phyloP scores from a whole-genome alignment of 2,329 filamentous ascomycete species.

The Aspergillus unguis region DNA sequence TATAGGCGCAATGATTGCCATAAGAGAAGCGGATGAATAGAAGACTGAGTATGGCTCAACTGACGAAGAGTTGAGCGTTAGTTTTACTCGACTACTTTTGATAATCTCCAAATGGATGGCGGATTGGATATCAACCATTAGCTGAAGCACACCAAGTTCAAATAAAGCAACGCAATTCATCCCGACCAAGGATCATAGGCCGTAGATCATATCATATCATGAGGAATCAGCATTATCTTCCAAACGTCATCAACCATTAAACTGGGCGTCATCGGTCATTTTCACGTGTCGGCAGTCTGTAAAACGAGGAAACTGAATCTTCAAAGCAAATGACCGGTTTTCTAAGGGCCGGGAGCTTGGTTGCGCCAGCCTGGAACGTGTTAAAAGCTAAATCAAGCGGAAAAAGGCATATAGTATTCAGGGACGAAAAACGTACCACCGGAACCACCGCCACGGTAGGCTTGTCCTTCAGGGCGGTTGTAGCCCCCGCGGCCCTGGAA shows the following conservation, averaged over 20 bases:
- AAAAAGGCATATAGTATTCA: neutral
- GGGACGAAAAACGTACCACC: constrained; percentile 14
- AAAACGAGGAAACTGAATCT: constrained; percentile 3
- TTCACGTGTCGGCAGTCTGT: constrained; percentile 12
- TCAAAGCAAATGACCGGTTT: neutral
- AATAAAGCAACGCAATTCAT: constrained; percentile 10
- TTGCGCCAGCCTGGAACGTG: constrained; percentile 10
- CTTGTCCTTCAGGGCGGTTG: constrained; percentile 39
- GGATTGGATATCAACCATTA: constrained; percentile 16
- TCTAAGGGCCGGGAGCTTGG: constrained; percentile 1
- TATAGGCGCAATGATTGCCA: too few species aligned
- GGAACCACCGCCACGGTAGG: constrained; percentile 33
- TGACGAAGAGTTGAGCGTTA: too few species aligned
- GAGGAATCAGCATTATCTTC: constrained; percentile 9
- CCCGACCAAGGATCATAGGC: neutral
- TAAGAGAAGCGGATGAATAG: too few species aligned
- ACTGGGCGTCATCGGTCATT: constrained; percentile 9
- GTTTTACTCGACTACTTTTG: neutral
- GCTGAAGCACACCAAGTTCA: constrained; percentile 9
- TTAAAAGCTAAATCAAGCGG: neutral
- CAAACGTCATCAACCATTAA: constrained; percentile 10
- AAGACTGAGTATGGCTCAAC: too few species aligned
- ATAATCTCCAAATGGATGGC: constrained; percentile 9
- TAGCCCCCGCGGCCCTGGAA: constrained; percentile 47
- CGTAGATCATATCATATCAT: neutral